Evolutionary conservation across 306 rosid species (phyloP), one percentile per base, ranked within the genome.

Genomic region (Begonia loranthoides): DNA sequence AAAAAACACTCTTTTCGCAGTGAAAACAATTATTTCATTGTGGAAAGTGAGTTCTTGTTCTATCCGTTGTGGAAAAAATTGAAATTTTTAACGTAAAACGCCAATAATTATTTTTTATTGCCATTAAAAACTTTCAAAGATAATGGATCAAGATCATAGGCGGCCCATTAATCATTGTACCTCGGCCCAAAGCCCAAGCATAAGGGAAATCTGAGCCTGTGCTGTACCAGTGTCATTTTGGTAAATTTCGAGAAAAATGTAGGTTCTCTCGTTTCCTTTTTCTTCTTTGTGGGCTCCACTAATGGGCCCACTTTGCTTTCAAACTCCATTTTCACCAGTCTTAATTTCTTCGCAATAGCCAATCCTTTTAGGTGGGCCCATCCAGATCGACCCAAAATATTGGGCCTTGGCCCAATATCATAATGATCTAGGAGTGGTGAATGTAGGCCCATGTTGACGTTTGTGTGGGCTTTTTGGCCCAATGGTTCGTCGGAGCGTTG

Each of bases 161-260:
- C 9, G 36, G 36, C 9, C 36, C 36, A 3, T 28, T 28, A 3
- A 28, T 28, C 36, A 28, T 7, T 59, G 41, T 65, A 19, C 34
- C 57, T 38, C 58, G 64, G 14, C 60, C 63, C 65, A 54, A 52
- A 67, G 28, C 82, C 92, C 70, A 81, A 50, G 54, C 93, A 86
- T 33, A 69, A 73, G 24, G 69, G 56, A 54, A 59, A 15, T 51
- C 74, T 73, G 21, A 76, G 82, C 53, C 56, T 73, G 57, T 72
- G 74, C 36, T 66, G 66, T 5, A 66, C 52, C 50, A 75, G 2
- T 19, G 73, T 61, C 73, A 51, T 68, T 59, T 60, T 66, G 49
- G 50, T 57, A 38, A 62, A 54, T 54, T 75, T 19, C 10, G 22
- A 0, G 24, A 70, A 13, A 51, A 68, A 72, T 3, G 55, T 38